phyloP scores from a whole-genome alignment of 1,139 yeast genomes.

The Geotrichum citri-aurantii region DNA sequence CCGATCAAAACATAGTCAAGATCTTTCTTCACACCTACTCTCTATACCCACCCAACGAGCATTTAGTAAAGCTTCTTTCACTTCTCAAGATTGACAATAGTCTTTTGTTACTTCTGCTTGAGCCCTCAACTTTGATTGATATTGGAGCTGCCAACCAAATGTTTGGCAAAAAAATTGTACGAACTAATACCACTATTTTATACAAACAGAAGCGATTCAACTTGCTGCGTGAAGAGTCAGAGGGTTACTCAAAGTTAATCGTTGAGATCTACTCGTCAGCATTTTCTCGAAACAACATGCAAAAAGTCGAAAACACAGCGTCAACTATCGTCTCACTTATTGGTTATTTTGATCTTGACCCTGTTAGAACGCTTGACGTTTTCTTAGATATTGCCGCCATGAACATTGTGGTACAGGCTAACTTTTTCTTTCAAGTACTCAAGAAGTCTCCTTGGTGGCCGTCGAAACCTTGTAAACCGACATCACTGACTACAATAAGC shows the following conservation, averaged over 20 bases:
- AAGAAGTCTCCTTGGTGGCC: conserved; percentile 67
- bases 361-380: conserved; percentile 62
- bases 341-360: conserved; percentile 77
- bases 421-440: conserved; percentile 47
- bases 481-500: conserved; percentile 35
- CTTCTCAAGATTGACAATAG: conserved; percentile 24
- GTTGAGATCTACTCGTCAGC: conserved; percentile 46
- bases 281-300: conserved; percentile 39
- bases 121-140: conserved; percentile 24
- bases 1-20: conserved; percentile 10
- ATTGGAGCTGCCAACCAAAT: conserved; percentile 27
- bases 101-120: conserved; percentile 25
- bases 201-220: conserved; percentile 72
- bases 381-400: conserved; percentile 48
- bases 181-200: conserved; percentile 43
- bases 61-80: conserved; percentile 21
- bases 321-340: conserved; percentile 52
- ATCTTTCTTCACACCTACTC: conserved; percentile 26
- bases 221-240: conserved; percentile 68
- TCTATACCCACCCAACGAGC: conserved; percentile 18
- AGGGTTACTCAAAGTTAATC: conserved; percentile 70
- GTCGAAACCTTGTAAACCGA: conserved; percentile 33
- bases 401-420: conserved; percentile 43
- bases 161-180: conserved; percentile 41
- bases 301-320: conserved; percentile 45